These are phyloP conservation scores for Pseudoscleropodium purum DNA, from an alignment of 225 moss, liverwort and hornwort species.

Conservation along the genomic window DNA sequence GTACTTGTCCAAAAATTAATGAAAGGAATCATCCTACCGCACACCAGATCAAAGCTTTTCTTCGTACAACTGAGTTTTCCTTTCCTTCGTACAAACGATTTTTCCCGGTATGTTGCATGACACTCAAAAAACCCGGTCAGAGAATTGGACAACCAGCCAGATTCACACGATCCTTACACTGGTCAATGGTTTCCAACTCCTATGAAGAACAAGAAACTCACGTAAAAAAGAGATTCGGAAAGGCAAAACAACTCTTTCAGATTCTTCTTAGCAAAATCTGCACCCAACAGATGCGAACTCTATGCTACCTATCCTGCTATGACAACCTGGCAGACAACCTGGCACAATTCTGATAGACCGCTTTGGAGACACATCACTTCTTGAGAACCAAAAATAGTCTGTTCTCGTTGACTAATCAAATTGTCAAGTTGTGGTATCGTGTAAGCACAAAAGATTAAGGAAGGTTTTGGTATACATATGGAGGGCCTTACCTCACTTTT, in stretches of 20 bases:
- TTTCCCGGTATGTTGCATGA: neutral
- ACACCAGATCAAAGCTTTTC: neutral
- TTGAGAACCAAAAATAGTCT: neutral
- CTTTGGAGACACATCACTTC: neutral
- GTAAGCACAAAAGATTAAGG: neutral
- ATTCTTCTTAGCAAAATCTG: neutral
- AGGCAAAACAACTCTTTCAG: neutral
- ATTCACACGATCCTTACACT: neutral
- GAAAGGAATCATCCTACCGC: neutral
- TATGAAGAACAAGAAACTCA: neutral
- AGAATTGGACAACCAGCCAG: neutral
- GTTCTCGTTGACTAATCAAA: neutral
- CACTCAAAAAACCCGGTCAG: neutral
- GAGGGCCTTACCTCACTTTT: slow-evolving; percentile 9
- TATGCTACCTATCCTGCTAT: neutral
- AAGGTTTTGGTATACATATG: neutral
- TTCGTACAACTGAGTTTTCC: neutral
- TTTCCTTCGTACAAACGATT: neutral
- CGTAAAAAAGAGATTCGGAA: neutral
- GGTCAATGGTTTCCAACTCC: neutral
- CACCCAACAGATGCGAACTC: neutral
- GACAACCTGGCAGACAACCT: neutral
- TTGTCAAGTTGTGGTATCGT: neutral
- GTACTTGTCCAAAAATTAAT: neutral
- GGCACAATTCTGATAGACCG: neutral